Conservation (phyloP, 202 grass and related monocot genomes). For the Digitaria exilis region DNA sequence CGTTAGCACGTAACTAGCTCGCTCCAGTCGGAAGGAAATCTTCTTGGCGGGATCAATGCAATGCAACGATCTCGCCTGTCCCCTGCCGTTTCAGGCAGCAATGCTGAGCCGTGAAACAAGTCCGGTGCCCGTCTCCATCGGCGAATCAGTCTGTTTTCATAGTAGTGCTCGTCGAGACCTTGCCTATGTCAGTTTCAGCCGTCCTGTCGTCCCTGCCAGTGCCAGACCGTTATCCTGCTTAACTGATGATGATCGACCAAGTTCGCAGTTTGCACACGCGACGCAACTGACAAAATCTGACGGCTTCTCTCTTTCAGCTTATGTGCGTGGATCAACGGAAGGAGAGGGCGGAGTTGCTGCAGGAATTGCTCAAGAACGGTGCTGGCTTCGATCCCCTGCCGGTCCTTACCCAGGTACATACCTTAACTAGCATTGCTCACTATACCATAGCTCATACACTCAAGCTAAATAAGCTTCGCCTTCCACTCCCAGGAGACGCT, state of each 20-base stretch:
- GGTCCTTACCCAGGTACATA: slow-evolving; percentile 73
- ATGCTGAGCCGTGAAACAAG: background rate
- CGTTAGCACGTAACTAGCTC: no score
- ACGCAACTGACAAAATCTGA: no score
- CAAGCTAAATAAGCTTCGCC: background rate
- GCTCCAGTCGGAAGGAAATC: no score
- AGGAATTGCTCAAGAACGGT: slow-evolving; percentile 64
- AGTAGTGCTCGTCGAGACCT: background rate
- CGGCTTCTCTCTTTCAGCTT: slow-evolving; percentile 33
- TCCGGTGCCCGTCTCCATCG: background rate
- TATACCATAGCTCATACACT: background rate
- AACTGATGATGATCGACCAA: no score
- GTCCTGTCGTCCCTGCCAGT: no score
- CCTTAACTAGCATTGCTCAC: background rate
- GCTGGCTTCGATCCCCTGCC: slow-evolving; percentile 65
- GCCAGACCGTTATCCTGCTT: no score
- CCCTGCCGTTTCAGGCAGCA: background rate
- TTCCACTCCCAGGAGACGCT: slow-evolving; percentile 55
- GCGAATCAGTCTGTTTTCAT: background rate
- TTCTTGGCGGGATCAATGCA: background rate
- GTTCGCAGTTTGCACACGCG: background rate
- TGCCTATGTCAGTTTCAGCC: background rate
- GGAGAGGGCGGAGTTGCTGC: slow-evolving; percentile 75
- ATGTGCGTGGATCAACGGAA: slow-evolving; percentile 76
- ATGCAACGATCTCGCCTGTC: background rate